Evolutionary conservation across 139 green algal species (phyloP), one percentile per base, ranked within the genome.

Genomic region (Raphidocelis subcapitata): DNA sequence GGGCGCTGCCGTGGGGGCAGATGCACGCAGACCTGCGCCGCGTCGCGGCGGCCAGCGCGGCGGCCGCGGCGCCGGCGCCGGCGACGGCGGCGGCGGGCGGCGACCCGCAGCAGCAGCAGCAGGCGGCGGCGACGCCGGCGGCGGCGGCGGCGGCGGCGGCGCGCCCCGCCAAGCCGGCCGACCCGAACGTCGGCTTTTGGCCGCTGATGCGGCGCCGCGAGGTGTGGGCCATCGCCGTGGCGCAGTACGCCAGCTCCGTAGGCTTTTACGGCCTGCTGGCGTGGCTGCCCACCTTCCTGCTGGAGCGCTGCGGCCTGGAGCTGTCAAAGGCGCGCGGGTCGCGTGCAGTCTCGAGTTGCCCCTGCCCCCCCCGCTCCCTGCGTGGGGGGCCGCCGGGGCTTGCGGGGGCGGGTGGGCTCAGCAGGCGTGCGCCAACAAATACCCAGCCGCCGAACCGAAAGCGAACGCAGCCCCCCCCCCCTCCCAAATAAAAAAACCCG

Each of bases 241-340:
- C 89, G 8, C 90, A 95, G 77, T 95, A 92, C 79, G 74, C 61
- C 15, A 56, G 44, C 28, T 61, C 46, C 47, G 69, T 61, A 47
- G 62, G 55, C 23, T 52, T 90, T 56, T 92, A 91, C 62, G 86
- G 83, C 10, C 68, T 95, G 65, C 84, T 95, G 14, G 91, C 84
- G 66, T 95, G 90, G 90, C 89, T 95, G 75, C 90, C 90, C 12
- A 91, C 83, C 23, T 95, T 91, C 78, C 93, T 94, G 71, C 69
- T 77, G 46, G 70, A 77, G 70, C 63, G 61, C 46, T 77, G 70
- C 28, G 70, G 70, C 20, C 47, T 77, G 47, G 46, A 69, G 62
- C 70, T 77, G 21, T 5, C 62, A 49, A 12, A 12, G 8, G 41
- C 8, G 41, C 8, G 41, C 41, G 41, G 41, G 8, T 49, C 8